Evolutionary conservation across 371 early-diverging fungal species (phyloP).

Genomic region (Blastocladiella emersonii): DNA sequence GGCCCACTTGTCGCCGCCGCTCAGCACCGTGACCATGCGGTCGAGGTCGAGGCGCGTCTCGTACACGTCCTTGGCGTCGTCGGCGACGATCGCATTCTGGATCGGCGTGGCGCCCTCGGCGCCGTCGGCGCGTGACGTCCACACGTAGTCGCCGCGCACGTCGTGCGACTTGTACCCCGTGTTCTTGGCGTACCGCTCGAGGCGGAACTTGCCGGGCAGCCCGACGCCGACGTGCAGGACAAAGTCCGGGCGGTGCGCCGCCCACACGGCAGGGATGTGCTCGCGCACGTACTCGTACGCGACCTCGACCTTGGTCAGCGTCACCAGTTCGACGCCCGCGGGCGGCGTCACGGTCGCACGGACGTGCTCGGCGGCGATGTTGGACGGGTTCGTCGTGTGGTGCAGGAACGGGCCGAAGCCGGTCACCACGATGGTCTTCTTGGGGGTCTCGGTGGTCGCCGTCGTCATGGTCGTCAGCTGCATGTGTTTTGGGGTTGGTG

Average conservation of each 20-base stretch:
- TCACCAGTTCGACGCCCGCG: background rate
- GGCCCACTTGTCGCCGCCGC: background rate
- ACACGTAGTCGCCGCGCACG: slow-evolving; percentile 1
- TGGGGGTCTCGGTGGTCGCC: background rate
- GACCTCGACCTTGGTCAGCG: slow-evolving; percentile 1
- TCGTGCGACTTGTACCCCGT: background rate
- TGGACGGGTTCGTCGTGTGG: background rate
- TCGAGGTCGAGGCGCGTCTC: background rate
- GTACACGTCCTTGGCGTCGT: background rate
- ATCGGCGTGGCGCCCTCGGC: background rate
- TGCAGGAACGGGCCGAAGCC: slow-evolving; percentile 4
- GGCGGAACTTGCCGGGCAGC: background rate
- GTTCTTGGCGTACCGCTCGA: slow-evolving; percentile 2
- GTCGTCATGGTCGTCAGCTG: too few relatives aligned
- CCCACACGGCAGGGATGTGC: background rate
- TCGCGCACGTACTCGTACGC: background rate
- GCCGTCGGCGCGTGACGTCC: background rate
- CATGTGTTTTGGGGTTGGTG: too few relatives aligned
- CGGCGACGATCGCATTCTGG: background rate
- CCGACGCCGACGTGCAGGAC: slow-evolving; percentile 1
- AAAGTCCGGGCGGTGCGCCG: background rate
- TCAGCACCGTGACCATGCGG: background rate
- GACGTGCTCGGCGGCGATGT: background rate
- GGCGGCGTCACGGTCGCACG: background rate
- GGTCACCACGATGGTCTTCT: slow-evolving; percentile 6